These are phyloP conservation scores for Rachicladosporium sp. DNA, from an alignment of 2,329 filamentous ascomycete species.

Conservation along the genomic window DNA sequence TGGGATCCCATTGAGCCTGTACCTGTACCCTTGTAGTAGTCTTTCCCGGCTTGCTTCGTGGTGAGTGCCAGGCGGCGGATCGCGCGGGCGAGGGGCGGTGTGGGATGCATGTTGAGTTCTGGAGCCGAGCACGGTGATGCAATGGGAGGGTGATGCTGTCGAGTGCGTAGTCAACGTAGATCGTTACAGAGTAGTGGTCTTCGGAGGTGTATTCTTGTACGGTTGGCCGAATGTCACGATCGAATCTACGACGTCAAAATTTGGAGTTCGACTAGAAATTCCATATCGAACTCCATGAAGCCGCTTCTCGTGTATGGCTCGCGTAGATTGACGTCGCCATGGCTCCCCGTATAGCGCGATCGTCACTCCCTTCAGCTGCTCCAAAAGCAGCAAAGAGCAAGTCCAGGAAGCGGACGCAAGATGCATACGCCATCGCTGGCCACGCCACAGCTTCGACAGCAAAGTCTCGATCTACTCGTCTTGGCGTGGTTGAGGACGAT, in stretches of 20 bases:
- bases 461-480: no score
- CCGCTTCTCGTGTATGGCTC: no score
- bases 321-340: constrained; percentile 17
- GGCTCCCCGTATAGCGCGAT: constrained; percentile 33
- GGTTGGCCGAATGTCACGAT: no score
- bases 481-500: constrained; percentile 25
- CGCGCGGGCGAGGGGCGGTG: constrained; percentile 52
- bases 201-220: constrained; percentile 6
- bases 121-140: not conserved
- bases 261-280: no score
- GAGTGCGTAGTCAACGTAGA: not conserved
- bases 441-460: constrained; percentile 23
- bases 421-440: constrained; percentile 56
- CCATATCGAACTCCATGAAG: no score
- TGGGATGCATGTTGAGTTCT: constrained; percentile 41
- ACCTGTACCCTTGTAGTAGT: constrained; percentile 94
- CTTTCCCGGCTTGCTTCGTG: constrained; percentile 84
- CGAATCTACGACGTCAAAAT: no score
- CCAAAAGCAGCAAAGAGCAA: constrained; percentile 27
- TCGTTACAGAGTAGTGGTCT: not conserved
- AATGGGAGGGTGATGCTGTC: not conserved
- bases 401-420: constrained; percentile 42
- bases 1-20: constrained; percentile 78
- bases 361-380: constrained; percentile 18
- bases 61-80: constrained; percentile 70